Evolutionary conservation across 768 basidiomycete genomes (phyloP), one percentile per base, ranked within the genome.

Genomic region (Termitomyces sp.): DNA sequence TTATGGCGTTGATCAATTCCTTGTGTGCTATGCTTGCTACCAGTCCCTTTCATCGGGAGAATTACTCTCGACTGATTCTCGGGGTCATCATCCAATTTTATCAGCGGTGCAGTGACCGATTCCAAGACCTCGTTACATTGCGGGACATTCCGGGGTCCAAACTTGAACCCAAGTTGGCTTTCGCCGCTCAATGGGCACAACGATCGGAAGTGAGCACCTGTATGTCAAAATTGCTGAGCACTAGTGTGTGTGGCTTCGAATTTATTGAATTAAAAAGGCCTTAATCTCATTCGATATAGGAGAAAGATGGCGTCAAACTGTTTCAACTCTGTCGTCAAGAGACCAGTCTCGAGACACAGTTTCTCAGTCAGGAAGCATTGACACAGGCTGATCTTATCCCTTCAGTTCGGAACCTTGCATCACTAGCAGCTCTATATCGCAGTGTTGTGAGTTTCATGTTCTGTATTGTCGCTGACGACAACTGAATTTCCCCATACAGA

Each of bases 1-100:
- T 97, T 23, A 88, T 94, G 78, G 88, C 91, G 1, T 73, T 98
- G 43, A 88, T 96, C 65, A 95, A 95, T 64, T 95, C 91, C 1
- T 75, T 98, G 5, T 96, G 94, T 64, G 79, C 84, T 8, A 96
- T 98, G 93, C 82, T 97, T 19, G 81, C 85, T 55, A 87, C 85
- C 5, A 94, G 91, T 17, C 94, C 95, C 0, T 98, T 98, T 73
- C 96, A 98, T 66, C 81, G 88, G 58, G 96, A 98, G 70, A 94
- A 88, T 67, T 97, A 98, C 68, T 87, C 92, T 17, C 83, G 93
- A n/a, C 76, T 98, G 30, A 95, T 98, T 56, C 81, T 98, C 32
- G 87, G 89, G 16, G 89, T 98, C 53, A 89, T 98, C 56, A 93
- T 96, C 40, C 94, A 97, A 69, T 97, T 96, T 67, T 97, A 98